Conservation (phyloP, 352 stramenopile species). For the Pythium pectinolyticum region DNA sequence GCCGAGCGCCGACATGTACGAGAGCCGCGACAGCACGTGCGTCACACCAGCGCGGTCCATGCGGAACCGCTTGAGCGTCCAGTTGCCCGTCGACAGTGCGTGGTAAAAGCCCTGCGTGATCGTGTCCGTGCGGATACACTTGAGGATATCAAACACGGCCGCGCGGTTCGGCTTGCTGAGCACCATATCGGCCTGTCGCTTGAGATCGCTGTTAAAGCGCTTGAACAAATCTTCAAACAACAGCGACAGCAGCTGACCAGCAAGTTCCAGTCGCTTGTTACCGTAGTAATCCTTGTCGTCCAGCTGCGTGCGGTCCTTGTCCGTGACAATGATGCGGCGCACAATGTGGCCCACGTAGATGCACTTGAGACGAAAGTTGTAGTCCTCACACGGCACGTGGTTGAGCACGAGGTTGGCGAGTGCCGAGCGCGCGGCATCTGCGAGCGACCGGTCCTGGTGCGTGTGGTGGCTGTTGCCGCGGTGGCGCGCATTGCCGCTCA, state of each 20-base stretch:
- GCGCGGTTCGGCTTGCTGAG: constrained; percentile 97
- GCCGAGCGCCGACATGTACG: constrained; percentile 98
- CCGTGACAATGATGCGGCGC: constrained; percentile 86
- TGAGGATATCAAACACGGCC: constrained; percentile 98
- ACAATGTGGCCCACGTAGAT: constrained; percentile 99
- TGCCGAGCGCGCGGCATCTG: constrained; percentile 97
- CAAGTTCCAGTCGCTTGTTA: constrained; percentile 99
- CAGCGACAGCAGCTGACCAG: constrained; percentile 96
- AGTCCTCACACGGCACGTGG: constrained; percentile 98
- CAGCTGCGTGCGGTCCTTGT: constrained; percentile 87
- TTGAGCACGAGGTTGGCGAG: constrained; percentile 98
- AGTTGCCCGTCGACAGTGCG: constrained; percentile 94
- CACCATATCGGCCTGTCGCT: constrained; percentile 97
- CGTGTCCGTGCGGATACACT: constrained; percentile 96
- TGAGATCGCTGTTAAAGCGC: constrained; percentile 98
- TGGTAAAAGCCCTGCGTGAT: constrained; percentile 96
- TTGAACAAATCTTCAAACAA: constrained; percentile 99
- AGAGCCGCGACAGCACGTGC: constrained; percentile 96
- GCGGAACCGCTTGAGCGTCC: constrained; percentile 99
- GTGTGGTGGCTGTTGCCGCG: constrained; percentile 27
- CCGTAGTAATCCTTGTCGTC: constrained; percentile 99
- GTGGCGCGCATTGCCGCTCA: constrained; percentile 37
- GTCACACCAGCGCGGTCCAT: constrained; percentile 98
- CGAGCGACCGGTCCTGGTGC: constrained; percentile 62
- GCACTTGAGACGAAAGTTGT: constrained; percentile 97